Evolutionary conservation across 768 basidiomycete species (phyloP).

Genomic region (Boletus reticulatus): DNA sequence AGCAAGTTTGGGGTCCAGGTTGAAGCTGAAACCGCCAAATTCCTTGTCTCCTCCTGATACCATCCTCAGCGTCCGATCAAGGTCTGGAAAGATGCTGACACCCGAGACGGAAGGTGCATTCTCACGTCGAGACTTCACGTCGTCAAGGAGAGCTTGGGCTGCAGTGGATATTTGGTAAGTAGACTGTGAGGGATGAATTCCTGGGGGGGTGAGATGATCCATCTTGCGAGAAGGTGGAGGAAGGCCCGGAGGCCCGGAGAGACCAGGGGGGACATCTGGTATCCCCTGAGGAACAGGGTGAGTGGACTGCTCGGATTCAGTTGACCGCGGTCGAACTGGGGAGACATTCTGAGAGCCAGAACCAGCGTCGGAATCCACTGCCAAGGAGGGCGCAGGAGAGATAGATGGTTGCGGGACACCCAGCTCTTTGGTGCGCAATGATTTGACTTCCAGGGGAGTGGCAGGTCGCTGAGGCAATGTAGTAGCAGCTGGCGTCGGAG

Average conservation of each 20-base stretch:
- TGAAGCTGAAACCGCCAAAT: slow-evolving; percentile 80
- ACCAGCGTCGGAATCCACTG: slow-evolving; percentile 50
- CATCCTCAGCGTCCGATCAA: slow-evolving; percentile 79
- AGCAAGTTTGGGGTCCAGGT: slow-evolving; percentile 76
- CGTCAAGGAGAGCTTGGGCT: slow-evolving; percentile 80
- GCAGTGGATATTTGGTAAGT: slow-evolving; percentile 87
- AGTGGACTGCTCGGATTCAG: slow-evolving; percentile 38
- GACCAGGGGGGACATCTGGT: slow-evolving; percentile 57
- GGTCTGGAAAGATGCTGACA: slow-evolving; percentile 80
- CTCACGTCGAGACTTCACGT: slow-evolving; percentile 75
- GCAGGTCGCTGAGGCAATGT: slow-evolving; percentile 41
- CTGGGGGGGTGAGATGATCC: slow-evolving; percentile 48
- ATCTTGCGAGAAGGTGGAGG: slow-evolving; percentile 44
- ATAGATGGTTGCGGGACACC: slow-evolving; percentile 37
- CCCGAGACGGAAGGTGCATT: slow-evolving; percentile 40
- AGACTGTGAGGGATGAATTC: slow-evolving; percentile 40
- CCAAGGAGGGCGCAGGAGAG: slow-evolving; percentile 47
- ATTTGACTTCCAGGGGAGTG: slow-evolving; percentile 43
- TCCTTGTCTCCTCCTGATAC: slow-evolving; percentile 61
- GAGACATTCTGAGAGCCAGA: slow-evolving; percentile 43
- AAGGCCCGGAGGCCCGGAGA: slow-evolving; percentile 52
- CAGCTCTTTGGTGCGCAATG: slow-evolving; percentile 39
- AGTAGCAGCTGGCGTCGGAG: slow-evolving; percentile 48
- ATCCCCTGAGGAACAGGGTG: slow-evolving; percentile 48
- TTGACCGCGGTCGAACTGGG: slow-evolving; percentile 40